Evolutionary conservation across 495 filamentous ascomycete genomes (phyloP), one percentile per base, ranked within the genome.

Genomic region (Beverwykella pulmonaria): DNA sequence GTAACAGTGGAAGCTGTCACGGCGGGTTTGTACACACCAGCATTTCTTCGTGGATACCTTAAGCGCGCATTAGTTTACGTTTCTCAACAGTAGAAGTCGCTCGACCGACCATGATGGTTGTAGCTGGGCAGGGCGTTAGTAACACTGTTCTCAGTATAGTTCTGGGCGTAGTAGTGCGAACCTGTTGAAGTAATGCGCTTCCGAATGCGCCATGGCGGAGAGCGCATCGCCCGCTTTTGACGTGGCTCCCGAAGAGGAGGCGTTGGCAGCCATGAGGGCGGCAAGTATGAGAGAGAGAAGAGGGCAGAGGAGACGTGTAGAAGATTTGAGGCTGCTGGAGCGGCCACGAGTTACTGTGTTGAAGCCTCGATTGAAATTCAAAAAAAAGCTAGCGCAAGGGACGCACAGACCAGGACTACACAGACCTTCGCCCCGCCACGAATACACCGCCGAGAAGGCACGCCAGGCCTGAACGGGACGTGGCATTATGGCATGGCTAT

Each of bases 41-140:
- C 92, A 97, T 97, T 79, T 97, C 92, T 82, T 97, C 92, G 74
- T 97, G 92, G 70, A 97, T 97, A 75, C 92, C 92, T 95, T 70
- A 41, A 44, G 61, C 44, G 56, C 56, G 62, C 41, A 64, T 54
- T 60, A 75, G 47, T 56, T 44, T 44, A 55, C n/a, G 32, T 71
- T 60, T 72, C 54, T 59, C 53, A 55, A 68, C 53, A 68, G 59
- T 68, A 53, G 62, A 72, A 46, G 52, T 48, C 56, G 25, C 6
- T 48, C 14, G 50, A 72, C 82, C 80, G 84, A 95, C 92, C 92
- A 84, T 97, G 92, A 75, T 97, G 92, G 77, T 97, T 94, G 75
- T 97, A 97, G 77, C 92, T 95, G 76, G 71, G 15, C 41, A 46
- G 27, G 34, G 50, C 71, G 68, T 76, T 59, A 78, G 74, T 61